Evolutionary conservation across 1,284 basidiomycete species (phyloP), one percentile per base, ranked within the genome.

Genomic region (Lentinula novae-zelandiae): DNA sequence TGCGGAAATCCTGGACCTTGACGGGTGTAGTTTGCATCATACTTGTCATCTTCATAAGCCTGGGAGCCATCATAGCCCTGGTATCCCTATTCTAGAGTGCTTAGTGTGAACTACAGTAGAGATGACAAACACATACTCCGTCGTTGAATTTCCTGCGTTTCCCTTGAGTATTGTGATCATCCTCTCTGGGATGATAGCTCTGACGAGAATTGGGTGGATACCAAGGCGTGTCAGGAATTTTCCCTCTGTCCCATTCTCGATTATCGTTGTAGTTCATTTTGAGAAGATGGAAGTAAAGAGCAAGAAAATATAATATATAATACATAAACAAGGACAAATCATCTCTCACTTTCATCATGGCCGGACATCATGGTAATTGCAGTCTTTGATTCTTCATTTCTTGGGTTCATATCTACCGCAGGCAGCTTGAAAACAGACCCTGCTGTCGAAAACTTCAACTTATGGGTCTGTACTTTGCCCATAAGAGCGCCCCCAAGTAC

Each of bases 171-270:
- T 81, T 76, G 68, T 84, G 80, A 63, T 88, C 85, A n/a, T 90
- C 87, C 61, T 90, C 88, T 72, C 86, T 77, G 20, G 76, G 74
- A 62, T 84, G 78, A 13, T 76, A 72, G 65, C 78, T 78, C 53
- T 72, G 72, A 62, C 74, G 70, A 34, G 74, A 66, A 56, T 75
- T 73, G 34, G 68, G 66, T 50, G 73, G 71, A 63, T 75, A 71
- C 81, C 83, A 86, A 20, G 75, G 63, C 49, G 70, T 65, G 58
- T 69, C 68, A 57, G 80, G 76, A 52, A 84, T 81, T 73, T 90
- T 91, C 56, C 89, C 89, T 71, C 80, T 80, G 76, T 91, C 89
- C 89, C 89, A 91, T 77, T 91, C 89, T 64, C 90, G 83, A 73
- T 89, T 63, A 50, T 88, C 80, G 88, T 90, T 92, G 62, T 57